Conservation (phyloP, 208 protist species). For the Angomonas deanei region DNA sequence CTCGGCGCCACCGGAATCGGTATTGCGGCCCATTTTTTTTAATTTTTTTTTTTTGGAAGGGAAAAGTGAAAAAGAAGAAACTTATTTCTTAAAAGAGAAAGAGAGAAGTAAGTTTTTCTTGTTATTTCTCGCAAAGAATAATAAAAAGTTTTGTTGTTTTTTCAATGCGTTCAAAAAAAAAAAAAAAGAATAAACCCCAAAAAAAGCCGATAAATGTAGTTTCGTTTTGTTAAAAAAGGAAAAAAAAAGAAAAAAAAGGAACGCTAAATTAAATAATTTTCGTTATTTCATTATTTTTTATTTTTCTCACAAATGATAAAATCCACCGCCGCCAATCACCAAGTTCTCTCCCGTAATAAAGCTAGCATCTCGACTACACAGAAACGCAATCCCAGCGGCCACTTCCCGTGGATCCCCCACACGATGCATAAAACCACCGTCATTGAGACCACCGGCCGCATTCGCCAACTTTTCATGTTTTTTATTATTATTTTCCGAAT, state of each 20-base stretch:
- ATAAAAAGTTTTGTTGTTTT: no score
- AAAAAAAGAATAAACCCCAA: slow-evolving; percentile 8
- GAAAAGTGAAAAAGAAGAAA: slow-evolving; percentile 12
- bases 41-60: not conserved
- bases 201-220: not conserved
- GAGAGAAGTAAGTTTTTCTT: no score
- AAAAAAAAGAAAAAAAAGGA: slow-evolving; percentile 3
- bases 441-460: slow-evolving; percentile 1
- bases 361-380: not conserved
- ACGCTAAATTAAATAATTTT: slow-evolving; percentile 2
- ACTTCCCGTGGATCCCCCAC: not conserved
- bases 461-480: not conserved
- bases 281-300: not conserved
- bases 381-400: not conserved
- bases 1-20: no score
- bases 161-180: no score
- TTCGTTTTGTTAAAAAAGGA: slow-evolving; percentile 7
- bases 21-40: not conserved
- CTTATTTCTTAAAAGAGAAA: slow-evolving; percentile 8
- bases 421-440: not conserved
- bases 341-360: not conserved
- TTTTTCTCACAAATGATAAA: not conserved
- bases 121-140: no score
- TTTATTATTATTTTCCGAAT: not conserved
- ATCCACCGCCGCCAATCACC: not conserved